Conservation (phyloP, 2,329 filamentous ascomycete species). For the Calonectria pseudoturangicola region DNA sequence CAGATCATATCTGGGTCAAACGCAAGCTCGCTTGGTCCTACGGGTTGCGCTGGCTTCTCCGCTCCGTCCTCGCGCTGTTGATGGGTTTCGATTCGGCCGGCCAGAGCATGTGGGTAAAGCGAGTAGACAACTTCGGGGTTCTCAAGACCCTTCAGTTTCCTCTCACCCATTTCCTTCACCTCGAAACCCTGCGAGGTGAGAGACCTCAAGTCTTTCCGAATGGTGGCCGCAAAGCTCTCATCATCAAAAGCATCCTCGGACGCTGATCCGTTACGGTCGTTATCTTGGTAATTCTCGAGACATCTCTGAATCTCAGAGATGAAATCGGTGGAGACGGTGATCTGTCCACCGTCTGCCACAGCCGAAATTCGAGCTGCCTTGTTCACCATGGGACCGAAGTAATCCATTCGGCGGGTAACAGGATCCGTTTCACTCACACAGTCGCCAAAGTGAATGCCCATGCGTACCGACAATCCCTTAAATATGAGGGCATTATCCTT, state of each 20-base stretch:
- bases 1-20: conserved; percentile 92
- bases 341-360: conserved; percentile 96
- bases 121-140: conserved; percentile 97
- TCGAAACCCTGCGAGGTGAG: conserved; percentile 95
- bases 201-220: conserved; percentile 90
- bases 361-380: conserved; percentile 95
- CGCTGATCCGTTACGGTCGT: conserved; percentile 80
- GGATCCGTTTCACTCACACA: conserved; percentile 97
- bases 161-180: conserved; percentile 96
- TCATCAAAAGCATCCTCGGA: conserved; percentile 83
- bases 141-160: conserved; percentile 96
- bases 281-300: conserved; percentile 91
- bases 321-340: conserved; percentile 97
- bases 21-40: conserved; percentile 78
- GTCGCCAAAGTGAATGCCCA: conserved; percentile 97
- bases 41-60: conserved; percentile 77
- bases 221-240: conserved; percentile 83
- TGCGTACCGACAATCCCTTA: conserved; percentile 93
- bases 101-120: conserved; percentile 92
- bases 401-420: conserved; percentile 98
- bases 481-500: conserved; percentile 93
- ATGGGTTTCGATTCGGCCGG: conserved; percentile 85
- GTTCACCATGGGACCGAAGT: conserved; percentile 99
- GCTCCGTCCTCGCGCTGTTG: conserved; percentile 69
- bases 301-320: conserved; percentile 96